A percentile compares a stretch with the other conserved stretches of the same genome.
These are phyloP conservation scores for Microdochium nivale DNA, from an alignment of 2,329 filamentous ascomycete species.

Conservation along the genomic window DNA sequence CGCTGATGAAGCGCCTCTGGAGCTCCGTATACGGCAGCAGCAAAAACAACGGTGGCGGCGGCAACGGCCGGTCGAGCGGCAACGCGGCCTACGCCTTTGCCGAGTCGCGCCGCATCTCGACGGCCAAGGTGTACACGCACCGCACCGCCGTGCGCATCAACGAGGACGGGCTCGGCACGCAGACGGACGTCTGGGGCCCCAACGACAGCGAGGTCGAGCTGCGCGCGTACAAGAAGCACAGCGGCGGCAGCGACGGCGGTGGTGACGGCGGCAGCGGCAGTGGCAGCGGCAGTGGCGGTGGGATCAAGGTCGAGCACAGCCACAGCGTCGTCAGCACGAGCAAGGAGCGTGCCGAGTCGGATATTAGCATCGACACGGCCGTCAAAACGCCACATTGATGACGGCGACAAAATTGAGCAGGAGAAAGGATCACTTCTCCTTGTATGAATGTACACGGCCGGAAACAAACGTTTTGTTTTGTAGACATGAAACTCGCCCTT, in stretches of 20 bases:
- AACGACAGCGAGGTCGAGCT: background rate
- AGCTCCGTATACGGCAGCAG: background rate
- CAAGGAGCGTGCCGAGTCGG: background rate
- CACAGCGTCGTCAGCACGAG: background rate
- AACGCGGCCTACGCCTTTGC: background rate
- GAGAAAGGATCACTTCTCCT: too few species aligned
- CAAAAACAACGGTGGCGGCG: too few species aligned
- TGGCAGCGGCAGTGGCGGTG: background rate
- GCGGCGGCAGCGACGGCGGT: too few species aligned
- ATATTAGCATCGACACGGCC: background rate
- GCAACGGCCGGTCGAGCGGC: background rate
- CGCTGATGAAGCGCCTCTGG: conserved; percentile 1
- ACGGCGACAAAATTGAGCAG: background rate
- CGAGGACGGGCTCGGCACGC: background rate
- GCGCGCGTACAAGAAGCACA: background rate
- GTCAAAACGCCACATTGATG: background rate
- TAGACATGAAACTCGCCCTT: too few species aligned
- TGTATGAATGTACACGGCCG: too few species aligned
- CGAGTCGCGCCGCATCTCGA: background rate
- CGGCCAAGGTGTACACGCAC: background rate
- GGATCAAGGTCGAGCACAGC: background rate
- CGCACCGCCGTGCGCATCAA: background rate
- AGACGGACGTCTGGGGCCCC: background rate
- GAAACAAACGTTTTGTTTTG: too few species aligned
- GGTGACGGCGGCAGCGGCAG: too few species aligned